Base-by-base conservation (phyloP, 163 green algal species). In the Volvox carteri region DNA sequence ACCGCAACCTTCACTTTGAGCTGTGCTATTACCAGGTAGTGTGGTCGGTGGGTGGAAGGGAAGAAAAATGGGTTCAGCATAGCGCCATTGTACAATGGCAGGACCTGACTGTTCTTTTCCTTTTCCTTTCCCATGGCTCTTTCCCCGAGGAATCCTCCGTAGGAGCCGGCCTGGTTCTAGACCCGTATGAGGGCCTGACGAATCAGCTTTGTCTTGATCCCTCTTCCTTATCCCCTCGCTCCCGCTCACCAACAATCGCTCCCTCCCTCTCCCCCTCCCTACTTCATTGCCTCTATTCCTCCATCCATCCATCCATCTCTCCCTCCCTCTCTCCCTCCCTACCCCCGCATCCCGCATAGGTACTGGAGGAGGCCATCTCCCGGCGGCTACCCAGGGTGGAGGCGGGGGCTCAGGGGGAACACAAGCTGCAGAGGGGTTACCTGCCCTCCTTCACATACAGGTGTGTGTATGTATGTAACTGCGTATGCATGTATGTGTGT, bases 1-100 rank as follows among this genome's bases (percentile, higher is more conserved):
- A 95, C 86, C 94, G 95, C 76, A 85, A 95, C 85, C 93, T 99
- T 23, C 97, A 99, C 90, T 98, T 99, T 91, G 97, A 98, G 92
- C 90, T 97, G 14, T 98, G 96, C 91, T 99, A 98, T 90, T 99
- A 99, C 90, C 93, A 97, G 94, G 95, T 95, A 28, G 7, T 11
- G 65, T 11, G 56, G 56, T 19, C 14, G 19, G 56, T 23, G 56
- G 16, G 56, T 28, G 56, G 56, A n/a, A n/a, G n/a, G n/a, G n/a
- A n/a, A n/a, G n/a, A n/a, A n/a, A n/a, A n/a, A n/a, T n/a, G n/a
- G n/a, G n/a, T n/a, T n/a, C n/a, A n/a, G n/a, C n/a, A n/a, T n/a
- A n/a, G n/a, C n/a, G n/a, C n/a, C n/a, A n/a, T n/a, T n/a, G n/a
- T n/a, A n/a, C n/a, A n/a, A n/a, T n/a, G n/a, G n/a, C n/a, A n/a